These are phyloP conservation scores for Tillandsia fasciculata DNA, from an alignment of 176 grass and related monocot species.

Conservation along the genomic window DNA sequence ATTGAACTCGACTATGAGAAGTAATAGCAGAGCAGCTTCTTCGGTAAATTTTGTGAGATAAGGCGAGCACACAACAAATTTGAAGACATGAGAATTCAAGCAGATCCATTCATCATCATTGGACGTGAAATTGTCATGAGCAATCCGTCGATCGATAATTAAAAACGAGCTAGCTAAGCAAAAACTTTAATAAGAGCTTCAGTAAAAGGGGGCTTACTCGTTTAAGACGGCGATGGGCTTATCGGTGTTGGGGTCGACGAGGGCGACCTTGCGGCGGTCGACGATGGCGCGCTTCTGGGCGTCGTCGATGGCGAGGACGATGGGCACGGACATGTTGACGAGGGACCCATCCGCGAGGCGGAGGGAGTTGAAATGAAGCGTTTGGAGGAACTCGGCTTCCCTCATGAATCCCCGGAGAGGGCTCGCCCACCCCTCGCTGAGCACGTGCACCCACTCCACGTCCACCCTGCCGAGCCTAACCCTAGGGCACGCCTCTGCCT, in stretches of 20 bases:
- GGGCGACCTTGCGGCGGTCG: slow-evolving; percentile 45
- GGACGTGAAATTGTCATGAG: too few species aligned
- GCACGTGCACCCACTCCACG: slow-evolving; percentile 79
- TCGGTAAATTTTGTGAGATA: too few species aligned
- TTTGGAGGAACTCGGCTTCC: slow-evolving; percentile 98
- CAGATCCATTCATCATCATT: too few species aligned
- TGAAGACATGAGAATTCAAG: too few species aligned
- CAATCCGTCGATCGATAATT: background rate
- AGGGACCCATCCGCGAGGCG: slow-evolving; percentile 50
- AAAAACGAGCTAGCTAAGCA: background rate
- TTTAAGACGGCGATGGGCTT: slow-evolving; percentile 56
- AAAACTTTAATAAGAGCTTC: background rate
- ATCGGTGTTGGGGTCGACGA: slow-evolving; percentile 43
- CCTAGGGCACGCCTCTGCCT: slow-evolving; percentile 48
- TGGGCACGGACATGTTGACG: slow-evolving; percentile 97
- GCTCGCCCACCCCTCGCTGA: slow-evolving; percentile 98
- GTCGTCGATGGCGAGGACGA: slow-evolving; percentile 85
- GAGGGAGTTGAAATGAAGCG: slow-evolving; percentile 98
- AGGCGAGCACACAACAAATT: too few species aligned
- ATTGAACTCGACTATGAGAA: too few species aligned
- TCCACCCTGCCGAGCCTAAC: slow-evolving; percentile 50
- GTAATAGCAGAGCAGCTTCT: too few species aligned
- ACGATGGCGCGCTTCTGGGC: slow-evolving; percentile 54
- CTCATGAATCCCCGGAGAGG: slow-evolving; percentile 96
- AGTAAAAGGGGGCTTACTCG: slow-evolving; percentile 36